Base-by-base conservation (phyloP, 176 grass and related monocot species). In the Musa schizocarpa region DNA sequence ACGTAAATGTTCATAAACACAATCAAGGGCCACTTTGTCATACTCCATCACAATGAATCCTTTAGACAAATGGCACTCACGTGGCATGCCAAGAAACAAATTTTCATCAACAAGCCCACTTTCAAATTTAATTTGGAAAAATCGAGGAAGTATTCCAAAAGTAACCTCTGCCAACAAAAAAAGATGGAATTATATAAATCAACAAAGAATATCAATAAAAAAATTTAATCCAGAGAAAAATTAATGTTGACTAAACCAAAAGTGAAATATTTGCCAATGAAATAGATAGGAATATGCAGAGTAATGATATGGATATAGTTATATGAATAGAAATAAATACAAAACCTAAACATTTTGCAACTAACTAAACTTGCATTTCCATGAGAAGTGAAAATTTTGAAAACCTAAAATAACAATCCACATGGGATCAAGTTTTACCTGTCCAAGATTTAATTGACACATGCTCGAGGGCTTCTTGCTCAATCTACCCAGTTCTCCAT, bases 91-190 rank as follows among this genome's bases (percentile, higher is more conserved):
- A 52, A 88, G 86, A 81, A 88, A 90, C 19, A 93, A 58, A 61
- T 88, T 77, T 76, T 97, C 90, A 71, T 97, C 88, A 29, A 88
- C 78, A 63, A 97, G 85, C 55, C 90, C 88, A 59, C 81, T 79
- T 68, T 97, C 87, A 83, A 97, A 93, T 86, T 89, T 93, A 77
- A 93, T 93, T 90, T 97, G 93, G 75, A 79, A 90, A 19, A 97
- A 82, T 71, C 90, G 85, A 51, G 93, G 93, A 81, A 97, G 87
- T 81, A 97, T 83, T 85, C 88, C 87, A 76, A 73, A 85, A 23
- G 83, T 81, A 54, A 85, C 85, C 82, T 97, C 93, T 97, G 88
- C 34, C 51, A 54, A 29, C 4, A 83, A 61, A 62, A 81, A 49
- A 77, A 61, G 59, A 26, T 77, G 23, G 19, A n/a, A 62, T 22